Percentiles rank a stretch among this genome's conserved stretches.
These are phyloP conservation scores for Acmispon strigosus DNA, from an alignment of 306 rosid genomes.

Conservation along the genomic window DNA sequence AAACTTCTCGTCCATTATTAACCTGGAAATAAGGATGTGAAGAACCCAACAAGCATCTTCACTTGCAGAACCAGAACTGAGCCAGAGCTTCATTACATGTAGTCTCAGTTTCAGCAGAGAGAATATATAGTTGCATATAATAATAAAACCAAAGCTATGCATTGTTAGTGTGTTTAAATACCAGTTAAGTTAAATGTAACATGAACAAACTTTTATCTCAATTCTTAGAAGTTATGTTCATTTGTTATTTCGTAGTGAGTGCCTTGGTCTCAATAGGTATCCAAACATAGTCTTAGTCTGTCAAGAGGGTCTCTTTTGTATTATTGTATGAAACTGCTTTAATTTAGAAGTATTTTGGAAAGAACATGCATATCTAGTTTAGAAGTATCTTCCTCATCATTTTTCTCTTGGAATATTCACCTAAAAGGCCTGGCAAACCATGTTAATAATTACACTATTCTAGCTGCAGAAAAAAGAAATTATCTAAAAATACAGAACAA, in stretches of 20 bases:
- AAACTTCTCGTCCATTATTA: slow-evolving; percentile 43
- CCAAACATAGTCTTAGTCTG: no score
- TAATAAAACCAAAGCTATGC: background rate
- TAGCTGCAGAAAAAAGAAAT: slow-evolving; percentile 1
- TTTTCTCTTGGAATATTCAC: background rate
- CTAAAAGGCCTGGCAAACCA: background rate
- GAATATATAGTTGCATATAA: background rate
- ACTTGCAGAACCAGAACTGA: background rate
- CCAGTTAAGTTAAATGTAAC: no score
- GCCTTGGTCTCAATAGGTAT: no score
- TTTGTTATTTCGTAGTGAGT: no score
- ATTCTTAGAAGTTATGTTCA: no score
- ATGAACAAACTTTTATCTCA: no score
- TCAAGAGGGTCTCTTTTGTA: background rate
- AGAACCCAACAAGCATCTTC: background rate
- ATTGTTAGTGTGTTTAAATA: background rate
- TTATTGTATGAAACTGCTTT: background rate
- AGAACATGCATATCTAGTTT: background rate
- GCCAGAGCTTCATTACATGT: background rate
- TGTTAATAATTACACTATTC: slow-evolving; percentile 10
- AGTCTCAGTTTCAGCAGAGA: background rate
- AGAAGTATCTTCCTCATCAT: background rate
- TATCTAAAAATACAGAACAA: slow-evolving; percentile 13
- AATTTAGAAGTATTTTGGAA: background rate
- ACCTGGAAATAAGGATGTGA: slow-evolving; percentile 48